Evolutionary conservation across 768 basidiomycete genomes (phyloP).

Genomic region (Boletus reticulatus): DNA sequence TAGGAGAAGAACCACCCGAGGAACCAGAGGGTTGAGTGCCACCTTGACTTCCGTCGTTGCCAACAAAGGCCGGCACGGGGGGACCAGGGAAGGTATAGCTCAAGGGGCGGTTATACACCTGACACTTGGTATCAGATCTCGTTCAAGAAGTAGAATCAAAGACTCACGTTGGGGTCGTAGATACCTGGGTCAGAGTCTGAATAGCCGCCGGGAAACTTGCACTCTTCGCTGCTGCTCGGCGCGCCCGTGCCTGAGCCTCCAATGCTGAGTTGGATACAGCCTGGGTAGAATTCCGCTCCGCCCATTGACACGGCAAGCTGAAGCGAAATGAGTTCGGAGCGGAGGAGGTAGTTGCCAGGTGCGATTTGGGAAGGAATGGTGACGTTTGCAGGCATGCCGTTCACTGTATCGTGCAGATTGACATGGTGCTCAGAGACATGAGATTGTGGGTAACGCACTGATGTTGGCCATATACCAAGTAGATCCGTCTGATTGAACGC

Average conservation of each 20-base stretch:
- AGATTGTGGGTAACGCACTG: slow-evolving; percentile 36
- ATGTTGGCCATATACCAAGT: slow-evolving; percentile 52
- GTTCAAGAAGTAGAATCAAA: background rate
- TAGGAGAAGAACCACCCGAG: slow-evolving; percentile 12
- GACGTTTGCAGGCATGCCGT: slow-evolving; percentile 38
- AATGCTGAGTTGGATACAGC: slow-evolving; percentile 28
- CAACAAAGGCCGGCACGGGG: slow-evolving; percentile 42
- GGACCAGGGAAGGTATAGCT: slow-evolving; percentile 57
- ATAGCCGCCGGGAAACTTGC: slow-evolving; percentile 70
- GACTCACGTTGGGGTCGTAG: slow-evolving; percentile 43
- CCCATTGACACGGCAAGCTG: slow-evolving; percentile 55
- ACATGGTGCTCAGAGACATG: background rate
- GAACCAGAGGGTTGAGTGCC: slow-evolving; percentile 25
- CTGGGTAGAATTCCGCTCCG: slow-evolving; percentile 48
- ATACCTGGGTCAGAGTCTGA: slow-evolving; percentile 68
- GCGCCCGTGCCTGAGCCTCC: slow-evolving; percentile 26
- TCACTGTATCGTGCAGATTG: slow-evolving; percentile 22
- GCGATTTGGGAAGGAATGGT: slow-evolving; percentile 51
- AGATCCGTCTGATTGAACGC: slow-evolving; percentile 30
- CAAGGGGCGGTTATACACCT: slow-evolving; percentile 32
- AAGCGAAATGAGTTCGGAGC: slow-evolving; percentile 77
- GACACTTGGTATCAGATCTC: background rate
- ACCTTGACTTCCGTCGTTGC: slow-evolving; percentile 8
- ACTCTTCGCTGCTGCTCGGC: slow-evolving; percentile 36
- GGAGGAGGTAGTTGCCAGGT: slow-evolving; percentile 70